phyloP scores from a whole-genome alignment of 1,284 basidiomycete genomes.

The Hortiboletus rubellus region DNA sequence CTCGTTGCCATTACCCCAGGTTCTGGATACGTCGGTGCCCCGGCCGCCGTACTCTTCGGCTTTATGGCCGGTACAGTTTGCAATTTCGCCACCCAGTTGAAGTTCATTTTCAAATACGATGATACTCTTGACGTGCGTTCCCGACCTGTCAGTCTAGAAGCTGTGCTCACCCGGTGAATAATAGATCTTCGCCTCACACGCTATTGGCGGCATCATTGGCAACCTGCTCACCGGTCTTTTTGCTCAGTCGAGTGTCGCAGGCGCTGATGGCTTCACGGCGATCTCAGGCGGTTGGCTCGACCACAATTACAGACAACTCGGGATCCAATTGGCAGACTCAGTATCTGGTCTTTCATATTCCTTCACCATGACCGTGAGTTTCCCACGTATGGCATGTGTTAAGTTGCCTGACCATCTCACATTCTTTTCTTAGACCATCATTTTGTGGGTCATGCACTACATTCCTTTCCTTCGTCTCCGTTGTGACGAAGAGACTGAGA shows the following conservation, averaged over 20 bases:
- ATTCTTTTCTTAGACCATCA: conserved; percentile 60
- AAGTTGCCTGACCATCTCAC: not conserved
- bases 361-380: conserved; percentile 74
- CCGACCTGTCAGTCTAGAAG: not conserved
- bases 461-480: conserved; percentile 86
- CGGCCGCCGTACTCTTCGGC: conserved; percentile 84
- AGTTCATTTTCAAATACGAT: conserved; percentile 74
- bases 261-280: conserved; percentile 73
- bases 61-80: conserved; percentile 81
- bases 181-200: conserved; percentile 88
- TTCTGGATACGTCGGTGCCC: conserved; percentile 85
- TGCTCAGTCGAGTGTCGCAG: conserved; percentile 83
- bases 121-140: conserved; percentile 75
- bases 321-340: conserved; percentile 85
- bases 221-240: conserved; percentile 87
- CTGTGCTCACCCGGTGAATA: conserved; percentile 1
- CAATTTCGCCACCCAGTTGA: conserved; percentile 96
- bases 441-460: conserved; percentile 91
- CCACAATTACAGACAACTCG: conserved; percentile 81
- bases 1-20: conserved; percentile 92
- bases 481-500: conserved; percentile 80
- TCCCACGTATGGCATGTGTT: not conserved
- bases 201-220: conserved; percentile 85
- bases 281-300: conserved; percentile 93
- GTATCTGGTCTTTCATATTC: conserved; percentile 74